These are phyloP conservation scores for Globisporangium orthogonon DNA, from an alignment of 352 stramenopile genomes.

Conservation along the genomic window DNA sequence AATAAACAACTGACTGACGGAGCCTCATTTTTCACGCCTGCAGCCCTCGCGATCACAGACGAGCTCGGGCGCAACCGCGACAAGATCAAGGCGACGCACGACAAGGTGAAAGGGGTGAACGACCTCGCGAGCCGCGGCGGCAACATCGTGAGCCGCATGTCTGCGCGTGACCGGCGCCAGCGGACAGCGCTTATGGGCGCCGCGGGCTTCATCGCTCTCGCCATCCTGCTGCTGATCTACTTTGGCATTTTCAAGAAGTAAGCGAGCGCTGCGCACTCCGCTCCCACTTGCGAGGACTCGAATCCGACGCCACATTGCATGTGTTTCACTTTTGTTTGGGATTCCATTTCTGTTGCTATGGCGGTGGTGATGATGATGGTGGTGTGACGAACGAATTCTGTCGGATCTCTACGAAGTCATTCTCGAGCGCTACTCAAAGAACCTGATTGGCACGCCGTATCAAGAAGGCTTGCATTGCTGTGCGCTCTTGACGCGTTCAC, in stretches of 20 bases:
- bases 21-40: neutral
- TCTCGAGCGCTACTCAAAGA: no score
- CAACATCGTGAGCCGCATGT: constrained; percentile 84
- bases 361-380: no score
- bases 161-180: constrained; percentile 78
- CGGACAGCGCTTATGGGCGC: constrained; percentile 59
- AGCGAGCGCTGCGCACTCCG: neutral
- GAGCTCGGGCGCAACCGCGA: constrained; percentile 80
- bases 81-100: constrained; percentile 78
- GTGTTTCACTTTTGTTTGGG: neutral
- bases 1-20: no score
- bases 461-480: neutral
- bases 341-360: no score
- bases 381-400: no score
- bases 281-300: neutral
- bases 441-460: no score
- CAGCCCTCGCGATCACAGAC: constrained; percentile 74
- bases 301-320: neutral
- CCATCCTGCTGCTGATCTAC: constrained; percentile 85
- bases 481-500: neutral
- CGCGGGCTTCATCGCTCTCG: constrained; percentile 73
- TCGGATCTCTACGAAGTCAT: no score
- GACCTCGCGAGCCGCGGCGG: constrained; percentile 77
- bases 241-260: constrained; percentile 88
- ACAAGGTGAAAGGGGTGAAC: constrained; percentile 82